Percentiles rank a stretch among this genome's conserved stretches.
These are phyloP conservation scores for Barnettozyma californica DNA, from an alignment of 805 yeast genomes.

Conservation along the genomic window DNA sequence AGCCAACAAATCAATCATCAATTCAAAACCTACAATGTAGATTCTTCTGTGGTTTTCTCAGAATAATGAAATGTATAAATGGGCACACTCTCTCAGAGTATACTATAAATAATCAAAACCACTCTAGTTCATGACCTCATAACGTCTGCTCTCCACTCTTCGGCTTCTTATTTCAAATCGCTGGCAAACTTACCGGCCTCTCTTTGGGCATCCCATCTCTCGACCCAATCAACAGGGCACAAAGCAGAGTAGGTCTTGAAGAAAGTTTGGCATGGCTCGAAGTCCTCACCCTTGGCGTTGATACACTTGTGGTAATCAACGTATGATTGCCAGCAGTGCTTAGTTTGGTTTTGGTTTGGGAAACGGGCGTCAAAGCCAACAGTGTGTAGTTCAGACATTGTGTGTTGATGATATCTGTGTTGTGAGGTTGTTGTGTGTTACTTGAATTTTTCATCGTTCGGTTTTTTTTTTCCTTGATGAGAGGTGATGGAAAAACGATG, in stretches of 20 bases:
- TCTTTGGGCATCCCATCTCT: conserved; percentile 86
- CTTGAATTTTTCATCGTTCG: conserved; percentile 7
- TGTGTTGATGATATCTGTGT: not conserved
- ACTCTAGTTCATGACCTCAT: conserved; percentile 2
- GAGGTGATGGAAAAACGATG: not conserved
- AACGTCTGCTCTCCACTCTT: not conserved
- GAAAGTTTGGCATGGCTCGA: conserved; percentile 95
- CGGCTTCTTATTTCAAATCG: conserved; percentile 30
- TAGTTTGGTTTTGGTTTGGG: conserved; percentile 96
- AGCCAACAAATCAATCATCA: not conserved
- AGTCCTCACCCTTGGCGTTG: conserved; percentile 95
- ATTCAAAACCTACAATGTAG: not conserved
- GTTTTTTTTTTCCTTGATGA: conserved; percentile 4
- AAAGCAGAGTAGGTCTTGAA: conserved; percentile 83
- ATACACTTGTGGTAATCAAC: conserved; percentile 98
- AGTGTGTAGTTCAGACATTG: conserved; percentile 40
- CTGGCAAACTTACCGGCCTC: conserved; percentile 52
- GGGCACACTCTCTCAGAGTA: not conserved
- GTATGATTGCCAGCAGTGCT: conserved; percentile 97
- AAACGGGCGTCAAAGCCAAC: conserved; percentile 88
- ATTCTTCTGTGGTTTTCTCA: not conserved
- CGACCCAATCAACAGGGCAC: conserved; percentile 83
- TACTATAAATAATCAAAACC: conserved; percentile 3
- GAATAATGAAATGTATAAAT: conserved; percentile 2
- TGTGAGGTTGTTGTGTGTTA: not conserved